These are phyloP conservation scores for Macadamia integrifolia DNA, from an alignment of 164 flowering plant genomes.

Conservation along the genomic window DNA sequence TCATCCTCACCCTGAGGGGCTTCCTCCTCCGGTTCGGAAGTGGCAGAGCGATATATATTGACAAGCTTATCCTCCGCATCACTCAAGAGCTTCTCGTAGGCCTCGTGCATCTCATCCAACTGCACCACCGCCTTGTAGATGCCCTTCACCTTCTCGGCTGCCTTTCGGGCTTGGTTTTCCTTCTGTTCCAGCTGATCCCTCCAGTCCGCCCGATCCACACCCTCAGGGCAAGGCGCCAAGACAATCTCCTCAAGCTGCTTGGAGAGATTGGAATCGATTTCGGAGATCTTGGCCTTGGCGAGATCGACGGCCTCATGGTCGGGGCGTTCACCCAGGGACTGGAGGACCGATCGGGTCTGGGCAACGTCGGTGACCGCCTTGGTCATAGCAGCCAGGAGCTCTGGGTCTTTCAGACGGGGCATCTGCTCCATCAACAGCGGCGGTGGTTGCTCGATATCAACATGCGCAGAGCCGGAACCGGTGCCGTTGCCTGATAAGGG, in stretches of 20 bases:
- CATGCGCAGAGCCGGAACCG: background rate
- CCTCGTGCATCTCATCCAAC: constrained; percentile 78
- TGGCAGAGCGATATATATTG: constrained; percentile 49
- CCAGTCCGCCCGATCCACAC: constrained; percentile 37
- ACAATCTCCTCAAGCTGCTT: constrained; percentile 43
- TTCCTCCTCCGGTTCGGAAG: constrained; percentile 1
- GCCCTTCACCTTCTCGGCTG: constrained; percentile 52
- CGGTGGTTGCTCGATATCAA: constrained; percentile 42
- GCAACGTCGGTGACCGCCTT: constrained; percentile 54
- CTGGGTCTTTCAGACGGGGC: constrained; percentile 42
- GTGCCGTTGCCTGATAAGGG: constrained; percentile 7
- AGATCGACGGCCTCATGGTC: constrained; percentile 60
- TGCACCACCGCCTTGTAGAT: constrained; percentile 43
- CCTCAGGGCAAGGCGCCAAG: constrained; percentile 29
- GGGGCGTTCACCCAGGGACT: constrained; percentile 56
- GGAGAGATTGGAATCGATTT: constrained; percentile 36
- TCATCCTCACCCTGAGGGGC: constrained; percentile 10
- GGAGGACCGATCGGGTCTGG: constrained; percentile 51
- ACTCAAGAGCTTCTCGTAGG: constrained; percentile 59
- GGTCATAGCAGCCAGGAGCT: constrained; percentile 39
- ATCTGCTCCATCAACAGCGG: constrained; percentile 22
- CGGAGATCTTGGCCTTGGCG: constrained; percentile 36
- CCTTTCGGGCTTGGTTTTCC: constrained; percentile 33
- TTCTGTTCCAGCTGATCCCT: constrained; percentile 31
- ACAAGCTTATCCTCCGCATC: constrained; percentile 68